A percentile compares a stretch with the other conserved stretches of the same genome.
Evolutionary conservation across 2,329 filamentous ascomycete genomes (phyloP).

Genomic region (Diaporthe sp.): DNA sequence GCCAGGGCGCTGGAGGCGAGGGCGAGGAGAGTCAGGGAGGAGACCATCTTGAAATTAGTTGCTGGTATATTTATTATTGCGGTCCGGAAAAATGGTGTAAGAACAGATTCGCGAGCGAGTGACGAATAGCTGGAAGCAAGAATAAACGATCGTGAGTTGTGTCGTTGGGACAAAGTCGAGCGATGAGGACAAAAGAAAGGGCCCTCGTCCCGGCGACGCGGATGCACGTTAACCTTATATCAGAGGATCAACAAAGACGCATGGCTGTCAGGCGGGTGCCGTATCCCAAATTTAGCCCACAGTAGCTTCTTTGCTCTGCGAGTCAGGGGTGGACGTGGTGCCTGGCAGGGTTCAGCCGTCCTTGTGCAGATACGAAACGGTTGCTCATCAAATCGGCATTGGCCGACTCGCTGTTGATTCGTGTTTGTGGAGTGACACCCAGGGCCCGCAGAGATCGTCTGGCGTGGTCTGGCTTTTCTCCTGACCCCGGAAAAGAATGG

Average conservation of each 20-base stretch:
- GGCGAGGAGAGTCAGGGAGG: conserved; percentile 39
- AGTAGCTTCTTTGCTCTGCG: conserved; percentile 20
- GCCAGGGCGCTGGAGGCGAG: conserved; percentile 39
- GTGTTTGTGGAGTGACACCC: conserved; percentile 36
- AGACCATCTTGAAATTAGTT: conserved; percentile 39
- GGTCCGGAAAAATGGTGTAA: neutral
- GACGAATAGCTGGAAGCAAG: conserved; percentile 31
- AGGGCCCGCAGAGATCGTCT: conserved; percentile 31
- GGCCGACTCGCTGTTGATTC: conserved; percentile 35
- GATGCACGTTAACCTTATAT: conserved; percentile 32
- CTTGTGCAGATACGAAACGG: conserved; percentile 36
- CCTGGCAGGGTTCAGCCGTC: conserved; percentile 22
- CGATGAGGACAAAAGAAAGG: conserved; percentile 9
- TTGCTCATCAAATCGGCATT: conserved; percentile 35
- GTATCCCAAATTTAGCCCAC: conserved; percentile 35
- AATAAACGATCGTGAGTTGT: conserved; percentile 31
- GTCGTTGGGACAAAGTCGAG: conserved; percentile 23
- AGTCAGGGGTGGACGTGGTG: conserved; percentile 26
- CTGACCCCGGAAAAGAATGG: conserved; percentile 16
- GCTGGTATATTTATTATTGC: neutral
- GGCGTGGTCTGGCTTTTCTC: conserved; percentile 24
- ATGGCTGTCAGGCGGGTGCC: conserved; percentile 10
- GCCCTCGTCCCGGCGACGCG: conserved; percentile 26
- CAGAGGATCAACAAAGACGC: conserved; percentile 26
- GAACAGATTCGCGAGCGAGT: conserved; percentile 33